A percentile compares a stretch with the other conserved stretches of the same genome.
phyloP scores from a whole-genome alignment of 1,139 yeast species.

The Candida tropicalis region DNA sequence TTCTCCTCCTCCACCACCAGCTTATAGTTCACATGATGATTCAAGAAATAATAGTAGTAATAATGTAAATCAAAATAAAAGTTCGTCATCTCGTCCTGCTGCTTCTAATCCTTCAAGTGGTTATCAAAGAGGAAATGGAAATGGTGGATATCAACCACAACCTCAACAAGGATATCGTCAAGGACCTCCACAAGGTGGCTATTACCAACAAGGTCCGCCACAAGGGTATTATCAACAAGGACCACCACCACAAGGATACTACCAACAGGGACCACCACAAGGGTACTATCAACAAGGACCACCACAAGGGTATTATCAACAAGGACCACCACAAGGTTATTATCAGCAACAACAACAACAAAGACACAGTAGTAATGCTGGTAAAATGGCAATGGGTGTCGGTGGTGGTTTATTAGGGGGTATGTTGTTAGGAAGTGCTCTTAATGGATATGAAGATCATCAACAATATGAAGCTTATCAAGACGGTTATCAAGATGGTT shows the following conservation, averaged over 20 bases:
- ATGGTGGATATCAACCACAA: conserved; percentile 12
- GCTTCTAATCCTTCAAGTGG: conserved; percentile 15
- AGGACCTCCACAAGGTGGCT: conserved; percentile 13
- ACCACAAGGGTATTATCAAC: conserved; percentile 21
- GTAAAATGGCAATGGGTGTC: conserved; percentile 67
- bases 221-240: conserved; percentile 24
- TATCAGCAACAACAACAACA: conserved; percentile 22
- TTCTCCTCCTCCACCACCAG: conserved; percentile 32
- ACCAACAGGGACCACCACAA: conserved; percentile 18
- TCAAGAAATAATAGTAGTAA: conserved; percentile 5
- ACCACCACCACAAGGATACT: conserved; percentile 19
- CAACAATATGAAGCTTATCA: conserved; percentile 34
- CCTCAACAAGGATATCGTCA: not conserved
- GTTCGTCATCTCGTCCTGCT: conserved; percentile 10
- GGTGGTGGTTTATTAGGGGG: conserved; percentile 87
- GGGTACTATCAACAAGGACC: conserved; percentile 14
- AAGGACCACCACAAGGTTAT: conserved; percentile 7
- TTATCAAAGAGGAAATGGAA: conserved; percentile 17
- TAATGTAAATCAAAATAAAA: conserved; percentile 12
- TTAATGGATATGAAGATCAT: conserved; percentile 32
- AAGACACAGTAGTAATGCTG: conserved; percentile 22
- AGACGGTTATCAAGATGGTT: conserved; percentile 31
- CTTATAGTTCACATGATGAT: conserved; percentile 31
- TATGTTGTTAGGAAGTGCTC: conserved; percentile 52
- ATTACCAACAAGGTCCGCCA: conserved; percentile 15